phyloP scores from a whole-genome alignment of 2,329 filamentous ascomycete species.

The Cladosporium sp. region DNA sequence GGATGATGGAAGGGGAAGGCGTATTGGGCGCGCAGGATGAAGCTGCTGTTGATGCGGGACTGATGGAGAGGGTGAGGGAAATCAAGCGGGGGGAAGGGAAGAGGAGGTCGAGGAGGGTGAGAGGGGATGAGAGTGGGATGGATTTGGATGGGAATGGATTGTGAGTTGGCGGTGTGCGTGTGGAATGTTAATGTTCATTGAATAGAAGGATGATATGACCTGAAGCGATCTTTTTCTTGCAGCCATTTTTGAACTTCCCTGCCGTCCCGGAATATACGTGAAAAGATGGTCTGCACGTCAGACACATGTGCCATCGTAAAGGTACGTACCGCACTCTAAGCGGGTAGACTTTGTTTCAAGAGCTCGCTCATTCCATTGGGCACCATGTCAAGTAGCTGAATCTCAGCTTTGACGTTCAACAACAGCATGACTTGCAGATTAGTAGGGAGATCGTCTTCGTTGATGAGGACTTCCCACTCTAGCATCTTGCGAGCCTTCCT shows the following conservation, averaged over 20 bases:
- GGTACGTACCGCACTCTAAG: background rate
- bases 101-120: constrained; percentile 5
- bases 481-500: constrained; percentile 54
- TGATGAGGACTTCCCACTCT: constrained; percentile 5
- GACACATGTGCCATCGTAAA: no score
- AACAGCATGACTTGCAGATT: constrained; percentile 71
- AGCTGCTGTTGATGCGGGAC: constrained; percentile 25
- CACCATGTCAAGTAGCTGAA: constrained; percentile 48
- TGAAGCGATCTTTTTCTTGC: no score
- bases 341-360: constrained; percentile 14
- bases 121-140: constrained; percentile 16
- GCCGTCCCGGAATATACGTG: no score
- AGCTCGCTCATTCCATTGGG: constrained; percentile 22
- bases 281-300: no score
- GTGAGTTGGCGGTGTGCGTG: background rate
- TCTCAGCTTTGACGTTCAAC: constrained; percentile 70
- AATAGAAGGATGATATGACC: no score
- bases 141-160: constrained; percentile 18
- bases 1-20: constrained; percentile 51
- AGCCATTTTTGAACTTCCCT: no score
- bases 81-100: constrained; percentile 4
- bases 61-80: constrained; percentile 13
- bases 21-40: constrained; percentile 45
- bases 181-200: no score
- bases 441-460: constrained; percentile 36